Percentiles rank a stretch among this genome's conserved stretches.
Evolutionary conservation across 176 grass and related monocot species (phyloP).

Genomic region (Eragrostis curvula): DNA sequence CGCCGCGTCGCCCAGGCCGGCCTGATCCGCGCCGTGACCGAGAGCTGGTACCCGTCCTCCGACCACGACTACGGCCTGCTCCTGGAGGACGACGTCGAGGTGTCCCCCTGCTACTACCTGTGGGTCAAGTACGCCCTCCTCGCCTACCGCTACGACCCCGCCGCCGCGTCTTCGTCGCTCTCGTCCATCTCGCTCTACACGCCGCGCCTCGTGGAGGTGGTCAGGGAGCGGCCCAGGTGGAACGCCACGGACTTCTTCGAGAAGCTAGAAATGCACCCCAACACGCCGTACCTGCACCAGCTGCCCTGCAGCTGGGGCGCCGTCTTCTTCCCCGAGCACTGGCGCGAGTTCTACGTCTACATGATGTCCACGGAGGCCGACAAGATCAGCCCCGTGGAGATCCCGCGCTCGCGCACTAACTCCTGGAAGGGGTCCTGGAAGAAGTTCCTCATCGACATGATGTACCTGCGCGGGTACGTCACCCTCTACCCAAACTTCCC

Average conservation of each 20-base stretch:
- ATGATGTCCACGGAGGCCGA: no score
- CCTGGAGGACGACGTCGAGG: no score
- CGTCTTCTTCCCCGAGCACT: no score
- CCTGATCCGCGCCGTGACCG: slow-evolving; percentile 56
- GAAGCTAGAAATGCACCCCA: no score
- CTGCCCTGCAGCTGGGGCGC: no score
- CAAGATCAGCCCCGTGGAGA: slow-evolving; percentile 76
- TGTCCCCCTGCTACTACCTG: no score
- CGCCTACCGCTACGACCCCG: slow-evolving; percentile 83
- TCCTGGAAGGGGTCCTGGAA: slow-evolving; percentile 96
- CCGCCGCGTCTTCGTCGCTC: slow-evolving; percentile 63
- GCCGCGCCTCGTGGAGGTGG: slow-evolving; percentile 81
- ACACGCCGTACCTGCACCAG: slow-evolving; percentile 98
- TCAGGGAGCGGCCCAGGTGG: slow-evolving; percentile 83
- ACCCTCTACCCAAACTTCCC: slow-evolving; percentile 93
- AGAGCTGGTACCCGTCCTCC: slow-evolving; percentile 99
- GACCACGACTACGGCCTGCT: no score
- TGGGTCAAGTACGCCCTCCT: no score
- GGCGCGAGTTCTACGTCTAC: slow-evolving; percentile 76
- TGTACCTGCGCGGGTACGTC: slow-evolving; percentile 89
- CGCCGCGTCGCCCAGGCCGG: slow-evolving; percentile 89
- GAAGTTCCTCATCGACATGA: slow-evolving; percentile 87
- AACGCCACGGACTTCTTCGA: slow-evolving; percentile 80
- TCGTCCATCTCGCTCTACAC: slow-evolving; percentile 92
- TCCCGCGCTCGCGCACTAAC: slow-evolving; percentile 80